Conservation (phyloP, 768 basidiomycete genomes). For the Russula emetica region DNA sequence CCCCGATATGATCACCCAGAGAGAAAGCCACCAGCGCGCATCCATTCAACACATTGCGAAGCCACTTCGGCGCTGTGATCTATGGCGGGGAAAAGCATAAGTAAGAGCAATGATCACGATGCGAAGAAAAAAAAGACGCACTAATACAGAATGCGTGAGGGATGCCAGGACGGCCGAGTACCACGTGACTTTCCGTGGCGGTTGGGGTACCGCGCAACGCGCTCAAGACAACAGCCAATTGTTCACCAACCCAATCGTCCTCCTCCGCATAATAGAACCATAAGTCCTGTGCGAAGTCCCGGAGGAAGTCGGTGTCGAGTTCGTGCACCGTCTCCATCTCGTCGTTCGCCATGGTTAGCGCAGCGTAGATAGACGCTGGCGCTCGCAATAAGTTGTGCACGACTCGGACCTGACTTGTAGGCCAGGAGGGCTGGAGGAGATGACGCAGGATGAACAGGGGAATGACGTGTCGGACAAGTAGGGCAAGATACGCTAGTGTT, state of each 20-base stretch:
- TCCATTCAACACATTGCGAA: slow-evolving; percentile 46
- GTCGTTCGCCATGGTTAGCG: slow-evolving; percentile 58
- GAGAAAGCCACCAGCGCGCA: slow-evolving; percentile 28
- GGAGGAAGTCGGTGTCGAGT: slow-evolving; percentile 46
- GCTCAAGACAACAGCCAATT: slow-evolving; percentile 41
- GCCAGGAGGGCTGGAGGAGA: slow-evolving; percentile 49
- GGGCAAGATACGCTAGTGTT: slow-evolving; percentile 44
- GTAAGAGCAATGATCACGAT: background rate
- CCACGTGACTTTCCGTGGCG: slow-evolving; percentile 39
- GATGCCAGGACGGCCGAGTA: slow-evolving; percentile 38
- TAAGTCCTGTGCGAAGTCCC: slow-evolving; percentile 37
- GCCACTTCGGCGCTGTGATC: slow-evolving; percentile 48
- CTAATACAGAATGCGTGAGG: slow-evolving; percentile 16
- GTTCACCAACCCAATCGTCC: slow-evolving; percentile 68
- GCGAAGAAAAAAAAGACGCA: background rate
- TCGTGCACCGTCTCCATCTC: slow-evolving; percentile 61
- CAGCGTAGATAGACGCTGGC: slow-evolving; percentile 47
- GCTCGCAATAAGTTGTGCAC: slow-evolving; percentile 50
- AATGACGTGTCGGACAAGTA: slow-evolving; percentile 36
- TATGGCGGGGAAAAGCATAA: background rate
- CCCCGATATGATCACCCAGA: background rate
- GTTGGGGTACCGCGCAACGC: slow-evolving; percentile 39
- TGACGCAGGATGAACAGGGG: slow-evolving; percentile 39
- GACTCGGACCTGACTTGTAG: slow-evolving; percentile 42
- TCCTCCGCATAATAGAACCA: slow-evolving; percentile 57